phyloP scores from a whole-genome alignment of 2,329 filamentous ascomycete genomes.

The Beauveria sp. region DNA sequence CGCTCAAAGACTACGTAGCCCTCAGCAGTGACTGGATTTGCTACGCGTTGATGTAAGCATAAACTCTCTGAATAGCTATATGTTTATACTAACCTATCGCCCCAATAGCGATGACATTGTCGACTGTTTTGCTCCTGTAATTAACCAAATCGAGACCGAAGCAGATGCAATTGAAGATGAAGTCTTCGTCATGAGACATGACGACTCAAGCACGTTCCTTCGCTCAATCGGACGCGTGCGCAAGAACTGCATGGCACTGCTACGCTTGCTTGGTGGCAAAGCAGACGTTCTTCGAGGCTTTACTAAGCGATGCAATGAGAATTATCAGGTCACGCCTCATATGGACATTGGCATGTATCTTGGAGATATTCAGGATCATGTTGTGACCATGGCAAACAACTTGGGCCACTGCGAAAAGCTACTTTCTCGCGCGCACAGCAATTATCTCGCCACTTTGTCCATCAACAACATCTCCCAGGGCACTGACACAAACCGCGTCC shows the following conservation, averaged over 20 bases:
- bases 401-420: constrained; percentile 96
- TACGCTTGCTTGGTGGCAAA: constrained; percentile 90
- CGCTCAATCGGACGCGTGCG: constrained; percentile 83
- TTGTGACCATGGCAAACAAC: constrained; percentile 98
- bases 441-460: constrained; percentile 90
- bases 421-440: constrained; percentile 85
- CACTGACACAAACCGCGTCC: constrained; percentile 77
- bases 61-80: neutral
- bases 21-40: constrained; percentile 98
- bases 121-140: constrained; percentile 86
- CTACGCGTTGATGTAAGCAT: constrained; percentile 84
- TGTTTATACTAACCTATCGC: constrained; percentile 18
- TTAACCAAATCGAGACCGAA: constrained; percentile 77
- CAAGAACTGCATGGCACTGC: constrained; percentile 89
- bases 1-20: constrained; percentile 89
- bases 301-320: constrained; percentile 97
- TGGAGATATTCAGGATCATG: constrained; percentile 97
- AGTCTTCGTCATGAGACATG: constrained; percentile 83
- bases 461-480: constrained; percentile 87
- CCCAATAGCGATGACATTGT: constrained; percentile 79
- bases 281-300: constrained; percentile 98
- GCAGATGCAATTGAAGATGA: constrained; percentile 92
- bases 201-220: constrained; percentile 82
- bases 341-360: constrained; percentile 96
- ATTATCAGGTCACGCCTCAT: constrained; percentile 88